Evolutionary conservation across 495 filamentous ascomycete species (phyloP), one percentile per base, ranked within the genome.

Genomic region (Jackrogersella multiformis): DNA sequence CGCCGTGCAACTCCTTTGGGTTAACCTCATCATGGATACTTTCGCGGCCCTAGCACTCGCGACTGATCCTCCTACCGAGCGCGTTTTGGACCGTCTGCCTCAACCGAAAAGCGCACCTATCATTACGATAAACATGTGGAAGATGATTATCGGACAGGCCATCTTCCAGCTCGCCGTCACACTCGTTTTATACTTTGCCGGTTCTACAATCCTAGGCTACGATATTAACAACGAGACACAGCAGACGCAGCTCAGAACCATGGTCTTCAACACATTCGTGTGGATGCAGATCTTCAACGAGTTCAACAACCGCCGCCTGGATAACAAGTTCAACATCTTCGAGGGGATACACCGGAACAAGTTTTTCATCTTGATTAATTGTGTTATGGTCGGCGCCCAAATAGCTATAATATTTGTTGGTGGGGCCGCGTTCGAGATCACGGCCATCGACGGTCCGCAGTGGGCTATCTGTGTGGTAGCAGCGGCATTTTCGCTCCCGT

Each of bases 211-310:
- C 34, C 79, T 95, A 12, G 75, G 80, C 13, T 92, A 91, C 73
- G 68, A 71, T 20, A 42, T 67, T 5, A 56, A 56, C 16, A 72
- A 75, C 18, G 15, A 65, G 4, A 53, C 58, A 1, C 61, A 74
- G 7, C 71, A 83, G 36, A 73, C 74, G 7, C 64, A 79, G n/a
- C 76, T 93, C 45, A 76, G 86, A 59, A 92, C 92, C 1, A 79
- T 94, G 36, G 86, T 96, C 21, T 96, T 96, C 82, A 97, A 96
- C 79, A 92, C 90, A 1, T 96, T 94, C 69, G 91, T 95, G 35
- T 97, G 92, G 89, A 94, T 96, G 91, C 92, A 96, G 68, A 93
- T 96, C 67, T 96, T 96, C 85, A 96, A 97, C 72, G 84, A 92
- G 72, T 88, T 91, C 78, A 93, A 93, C 76, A 84, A 78, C 62